Base-by-base conservation (phyloP, 345 rosid genomes). In the Triadica sebifera region DNA sequence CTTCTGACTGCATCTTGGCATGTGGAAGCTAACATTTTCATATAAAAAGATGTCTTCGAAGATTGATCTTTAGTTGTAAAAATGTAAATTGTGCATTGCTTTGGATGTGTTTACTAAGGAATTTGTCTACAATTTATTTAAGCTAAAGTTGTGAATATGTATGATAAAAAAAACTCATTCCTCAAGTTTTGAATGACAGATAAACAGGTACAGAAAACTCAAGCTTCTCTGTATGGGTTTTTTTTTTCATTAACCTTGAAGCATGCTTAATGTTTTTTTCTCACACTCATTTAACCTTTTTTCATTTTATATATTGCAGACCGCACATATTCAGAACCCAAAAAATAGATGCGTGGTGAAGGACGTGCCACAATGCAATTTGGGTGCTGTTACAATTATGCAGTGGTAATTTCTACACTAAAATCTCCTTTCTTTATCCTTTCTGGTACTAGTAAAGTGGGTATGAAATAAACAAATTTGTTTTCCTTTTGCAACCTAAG, bases 271-370 rank as follows among this genome's bases (percentile, higher is more conserved):
- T 22, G 45, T 10, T 13, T 1, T n/a, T 3, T 49, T 29, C 61
- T 71, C 16, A 24, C 75, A 37, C 65, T 53, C 49, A 46, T 57
- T 45, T 53, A 45, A 0, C 25, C n/a, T 37, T 62, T 46, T 71
- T 59, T 60, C 70, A 19, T 72, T 51, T 75, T 16, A 75, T 56
- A 0, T n/a, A 25, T 74, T 43, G 45, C 76, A 89, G 94, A 75
- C 15, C 85, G 84, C n/a, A 88, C 94, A 6, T 89, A 81, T 79
- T 69, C 89, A 43, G 90, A 86, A 74, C 94, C 94, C 37, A 77
- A 63, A 1, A 89, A 87, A 75, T 89, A 90, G 91, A 89, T 87
- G 90, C 83, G 90, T 52, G 90, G 91, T 34, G 87, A 88, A 86
- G 91, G 94, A 45, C 90, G 90, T 46, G 80, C 82, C n/a, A 89